Conservation (phyloP, 179 eudicot species). For the Monotropa hypopitys region DNA sequence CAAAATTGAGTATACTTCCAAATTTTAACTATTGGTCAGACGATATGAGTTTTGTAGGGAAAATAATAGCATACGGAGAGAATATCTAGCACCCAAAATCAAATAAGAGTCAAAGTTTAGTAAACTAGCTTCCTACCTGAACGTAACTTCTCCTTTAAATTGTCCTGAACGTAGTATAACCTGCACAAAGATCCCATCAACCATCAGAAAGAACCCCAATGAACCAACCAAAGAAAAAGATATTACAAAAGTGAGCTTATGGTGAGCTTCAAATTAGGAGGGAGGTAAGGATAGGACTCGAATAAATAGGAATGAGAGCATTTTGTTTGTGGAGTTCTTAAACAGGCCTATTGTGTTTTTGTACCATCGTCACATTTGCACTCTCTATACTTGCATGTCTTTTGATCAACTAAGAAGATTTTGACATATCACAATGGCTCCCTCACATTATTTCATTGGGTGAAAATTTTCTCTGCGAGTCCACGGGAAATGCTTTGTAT, state of each 20-base stretch:
- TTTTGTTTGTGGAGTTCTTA: background rate
- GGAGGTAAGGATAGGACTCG: background rate
- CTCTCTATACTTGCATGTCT: background rate
- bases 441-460: background rate
- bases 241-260: constrained; percentile 1
- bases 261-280: background rate
- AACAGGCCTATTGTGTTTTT: background rate
- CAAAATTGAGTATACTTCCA: background rate
- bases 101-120: constrained; percentile 1
- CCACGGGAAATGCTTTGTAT: background rate
- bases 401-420: background rate
- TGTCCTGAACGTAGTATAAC: constrained; percentile 62
- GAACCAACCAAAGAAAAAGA: background rate
- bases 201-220: constrained; percentile 1
- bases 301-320: background rate
- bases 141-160: constrained; percentile 76
- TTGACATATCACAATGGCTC: background rate
- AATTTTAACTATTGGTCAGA: background rate
- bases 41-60: background rate
- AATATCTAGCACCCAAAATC: background rate
- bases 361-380: background rate
- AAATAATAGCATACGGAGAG: background rate
- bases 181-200: constrained; percentile 26
- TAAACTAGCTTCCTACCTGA: constrained; percentile 42
- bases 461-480: background rate